Base-by-base conservation (phyloP, 768 basidiomycete genomes). In the Strobilomyces echinocephalus region DNA sequence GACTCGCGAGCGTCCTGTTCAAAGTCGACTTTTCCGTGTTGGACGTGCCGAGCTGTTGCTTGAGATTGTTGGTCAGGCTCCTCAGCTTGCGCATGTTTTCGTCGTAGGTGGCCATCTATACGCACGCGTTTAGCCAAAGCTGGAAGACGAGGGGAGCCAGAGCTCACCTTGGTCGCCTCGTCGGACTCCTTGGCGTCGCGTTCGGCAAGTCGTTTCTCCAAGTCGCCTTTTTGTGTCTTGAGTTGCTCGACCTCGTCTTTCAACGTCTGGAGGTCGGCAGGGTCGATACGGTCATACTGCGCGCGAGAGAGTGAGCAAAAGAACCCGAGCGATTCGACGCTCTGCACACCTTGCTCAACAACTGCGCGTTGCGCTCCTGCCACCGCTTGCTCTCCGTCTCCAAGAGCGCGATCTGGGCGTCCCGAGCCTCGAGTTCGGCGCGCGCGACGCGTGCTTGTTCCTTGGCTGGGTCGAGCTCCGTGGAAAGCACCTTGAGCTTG, bases 221-320 rank as follows among this genome's bases (percentile, higher is more conserved):
- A 41, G 15, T 74, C 73, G 7, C 70, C 66, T 28, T 73, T 74
- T 58, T 79, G 67, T 1, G 70, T 51, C 59, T 82, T 81, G 50
- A 87, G 57, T 15, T 59, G 67, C 49, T 80, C 78, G 9, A 88
- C 79, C 63, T 91, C 85, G 21, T 87, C 86, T 68, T 84, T 88
- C 50, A 94, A 76, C 8, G 79, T 76, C 62, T 91, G 88, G 35
- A 93, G 74, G 62, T 94, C 91, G 3, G 86, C 82, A 16, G 91
- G 91, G 65, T 93, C 91, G 59, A 90, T 86, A 42, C 91, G 88
- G 60, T 94, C 90, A 63, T 92, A 92, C 88, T 91, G 36, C 24
- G 56, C 30, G 30, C 30, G 4, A 54, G 20, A 0, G 26, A 30
- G 35, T 53, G 47, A 21, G 61, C 30, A 21, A 35, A 48, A 35